These are phyloP conservation scores for Apiotrichum domesticum DNA, from an alignment of 1,284 basidiomycete genomes.

Conservation along the genomic window DNA sequence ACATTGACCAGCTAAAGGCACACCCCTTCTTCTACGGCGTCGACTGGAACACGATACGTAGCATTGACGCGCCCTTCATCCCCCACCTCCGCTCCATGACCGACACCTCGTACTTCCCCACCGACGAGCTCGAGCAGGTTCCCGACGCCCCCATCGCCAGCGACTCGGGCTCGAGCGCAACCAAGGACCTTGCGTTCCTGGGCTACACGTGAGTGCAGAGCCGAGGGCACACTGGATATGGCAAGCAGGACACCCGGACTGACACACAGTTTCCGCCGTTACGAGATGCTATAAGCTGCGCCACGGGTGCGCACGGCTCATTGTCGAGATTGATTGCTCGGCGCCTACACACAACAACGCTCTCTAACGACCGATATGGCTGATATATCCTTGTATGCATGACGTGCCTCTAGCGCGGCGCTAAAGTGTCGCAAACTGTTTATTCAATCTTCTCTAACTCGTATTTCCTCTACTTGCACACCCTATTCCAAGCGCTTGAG, in stretches of 20 bases:
- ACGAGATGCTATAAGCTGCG: slow-evolving; percentile 40
- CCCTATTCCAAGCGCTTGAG: slow-evolving; percentile 15
- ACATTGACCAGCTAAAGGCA: slow-evolving; percentile 80
- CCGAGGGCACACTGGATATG: too few species aligned
- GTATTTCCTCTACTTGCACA: too few species aligned
- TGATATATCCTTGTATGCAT: slow-evolving; percentile 15
- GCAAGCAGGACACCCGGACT: background rate
- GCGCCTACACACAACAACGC: background rate
- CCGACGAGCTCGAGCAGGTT: slow-evolving; percentile 84
- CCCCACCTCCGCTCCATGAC: slow-evolving; percentile 87
- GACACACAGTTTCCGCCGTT: slow-evolving; percentile 38
- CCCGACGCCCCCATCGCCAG: slow-evolving; percentile 56
- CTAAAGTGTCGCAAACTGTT: background rate
- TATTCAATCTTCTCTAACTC: background rate
- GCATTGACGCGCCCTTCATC: slow-evolving; percentile 93
- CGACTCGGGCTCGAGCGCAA: slow-evolving; percentile 62
- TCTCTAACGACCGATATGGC: slow-evolving; percentile 8
- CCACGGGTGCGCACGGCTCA: too few species aligned
- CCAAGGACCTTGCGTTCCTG: slow-evolving; percentile 85
- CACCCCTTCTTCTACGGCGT: slow-evolving; percentile 97
- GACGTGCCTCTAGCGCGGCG: slow-evolving; percentile 1
- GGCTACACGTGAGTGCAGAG: slow-evolving; percentile 54
- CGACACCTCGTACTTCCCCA: slow-evolving; percentile 88
- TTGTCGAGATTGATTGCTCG: too few species aligned
- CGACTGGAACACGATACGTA: slow-evolving; percentile 83